phyloP scores from a whole-genome alignment of 1,284 basidiomycete species.

The Porodaedalea pini region DNA sequence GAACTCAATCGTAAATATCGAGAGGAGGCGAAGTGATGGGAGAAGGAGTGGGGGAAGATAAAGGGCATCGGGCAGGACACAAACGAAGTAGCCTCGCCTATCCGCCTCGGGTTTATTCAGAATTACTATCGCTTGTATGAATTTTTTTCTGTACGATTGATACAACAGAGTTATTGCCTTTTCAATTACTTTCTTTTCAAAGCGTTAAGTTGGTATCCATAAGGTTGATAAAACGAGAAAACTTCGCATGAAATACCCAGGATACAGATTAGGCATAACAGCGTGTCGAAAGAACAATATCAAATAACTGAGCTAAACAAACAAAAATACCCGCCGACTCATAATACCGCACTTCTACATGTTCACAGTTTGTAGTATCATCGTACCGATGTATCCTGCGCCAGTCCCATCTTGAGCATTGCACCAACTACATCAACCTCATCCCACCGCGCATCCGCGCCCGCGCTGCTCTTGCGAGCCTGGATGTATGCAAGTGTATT shows the following conservation, averaged over 20 bases:
- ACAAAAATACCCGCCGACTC: neutral
- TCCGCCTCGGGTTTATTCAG: too few species aligned
- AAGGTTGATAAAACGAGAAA: neutral
- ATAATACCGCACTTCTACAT: too few species aligned
- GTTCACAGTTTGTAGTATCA: neutral
- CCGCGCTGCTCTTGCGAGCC: constrained; percentile 59
- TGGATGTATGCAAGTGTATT: constrained; percentile 87
- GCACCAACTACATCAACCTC: constrained; percentile 85
- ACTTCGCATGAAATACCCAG: neutral
- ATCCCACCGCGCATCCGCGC: constrained; percentile 64
- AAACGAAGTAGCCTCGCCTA: too few species aligned
- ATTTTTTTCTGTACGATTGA: too few species aligned
- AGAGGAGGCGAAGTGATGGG: too few species aligned
- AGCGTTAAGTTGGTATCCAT: too few species aligned
- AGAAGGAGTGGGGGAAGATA: too few species aligned
- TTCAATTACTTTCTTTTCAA: too few species aligned
- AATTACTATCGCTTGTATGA: too few species aligned
- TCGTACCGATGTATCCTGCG: constrained; percentile 35
- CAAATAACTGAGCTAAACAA: constrained; percentile 6
- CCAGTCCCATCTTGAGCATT: constrained; percentile 79
- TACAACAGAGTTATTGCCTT: too few species aligned
- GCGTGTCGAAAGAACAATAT: constrained; percentile 6
- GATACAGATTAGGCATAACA: constrained; percentile 12
- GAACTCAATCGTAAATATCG: too few species aligned
- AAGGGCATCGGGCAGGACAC: too few species aligned